Evolutionary conservation across 805 yeast species (phyloP).

Genomic region (Kodamaea fukazawae): DNA sequence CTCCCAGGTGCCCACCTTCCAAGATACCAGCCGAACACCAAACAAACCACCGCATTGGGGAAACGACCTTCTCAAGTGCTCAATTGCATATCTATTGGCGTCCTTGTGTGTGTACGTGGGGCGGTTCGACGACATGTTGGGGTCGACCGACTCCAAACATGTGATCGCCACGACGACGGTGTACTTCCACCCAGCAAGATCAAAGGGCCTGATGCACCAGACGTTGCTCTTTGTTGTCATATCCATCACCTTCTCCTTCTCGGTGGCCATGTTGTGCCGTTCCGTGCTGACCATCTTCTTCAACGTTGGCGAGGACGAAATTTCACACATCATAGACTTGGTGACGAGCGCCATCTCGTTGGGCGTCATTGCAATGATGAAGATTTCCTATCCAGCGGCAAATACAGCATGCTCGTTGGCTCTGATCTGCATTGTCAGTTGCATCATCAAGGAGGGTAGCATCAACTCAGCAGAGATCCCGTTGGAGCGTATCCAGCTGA

Average conservation of each 20-base stretch:
- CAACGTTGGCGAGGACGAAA: conserved; percentile 43
- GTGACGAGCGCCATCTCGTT: conserved; percentile 52
- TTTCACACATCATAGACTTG: conserved; percentile 54
- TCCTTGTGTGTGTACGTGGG: conserved; percentile 67
- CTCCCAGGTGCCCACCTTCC: conserved; percentile 6
- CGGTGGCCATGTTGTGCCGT: conserved; percentile 53
- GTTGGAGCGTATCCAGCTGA: conserved; percentile 48
- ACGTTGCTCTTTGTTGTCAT: conserved; percentile 59
- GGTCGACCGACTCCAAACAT: conserved; percentile 72
- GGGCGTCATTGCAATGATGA: conserved; percentile 66
- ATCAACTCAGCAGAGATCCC: conserved; percentile 59
- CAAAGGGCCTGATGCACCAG: conserved; percentile 79
- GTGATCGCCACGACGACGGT: conserved; percentile 80
- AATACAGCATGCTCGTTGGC: conserved; percentile 81
- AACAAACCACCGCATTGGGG: conserved; percentile 3
- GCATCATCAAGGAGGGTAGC: conserved; percentile 72
- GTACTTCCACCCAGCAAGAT: conserved; percentile 78
- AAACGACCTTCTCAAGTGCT: conserved; percentile 53
- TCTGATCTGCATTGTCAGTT: conserved; percentile 65
- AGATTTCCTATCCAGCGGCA: conserved; percentile 65
- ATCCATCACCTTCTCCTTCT: conserved; percentile 52
- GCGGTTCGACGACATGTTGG: conserved; percentile 50
- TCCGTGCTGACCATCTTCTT: conserved; percentile 46
- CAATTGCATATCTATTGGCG: conserved; percentile 71
- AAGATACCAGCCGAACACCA: no score